These are phyloP conservation scores for Ascochyta rabiei DNA, from an alignment of 2,329 filamentous ascomycete genomes.

Conservation along the genomic window DNA sequence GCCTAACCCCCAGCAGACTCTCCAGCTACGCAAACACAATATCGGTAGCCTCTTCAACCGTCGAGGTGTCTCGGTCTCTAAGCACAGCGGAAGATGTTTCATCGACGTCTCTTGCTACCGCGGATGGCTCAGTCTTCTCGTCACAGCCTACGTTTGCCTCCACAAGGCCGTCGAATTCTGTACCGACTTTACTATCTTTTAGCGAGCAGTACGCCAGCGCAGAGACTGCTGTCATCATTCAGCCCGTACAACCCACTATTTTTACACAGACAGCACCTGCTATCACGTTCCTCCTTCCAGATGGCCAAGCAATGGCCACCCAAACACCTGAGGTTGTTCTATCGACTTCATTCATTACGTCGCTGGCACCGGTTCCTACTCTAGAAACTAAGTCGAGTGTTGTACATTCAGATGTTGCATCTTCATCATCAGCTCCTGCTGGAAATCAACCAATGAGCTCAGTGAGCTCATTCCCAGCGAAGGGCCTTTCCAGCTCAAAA, in stretches of 20 bases:
- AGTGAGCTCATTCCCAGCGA: constrained; percentile 8
- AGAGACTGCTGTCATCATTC: constrained; percentile 42
- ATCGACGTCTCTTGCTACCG: neutral
- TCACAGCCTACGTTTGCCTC: neutral
- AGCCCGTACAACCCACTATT: constrained; percentile 40
- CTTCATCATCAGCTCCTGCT: constrained; percentile 10
- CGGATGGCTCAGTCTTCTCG: neutral
- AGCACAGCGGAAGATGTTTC: neutral
- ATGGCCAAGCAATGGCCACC: constrained; percentile 42
- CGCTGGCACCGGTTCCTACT: constrained; percentile 24
- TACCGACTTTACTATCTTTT: neutral
- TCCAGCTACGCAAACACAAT: constrained; percentile 38
- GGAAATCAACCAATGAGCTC: constrained; percentile 9
- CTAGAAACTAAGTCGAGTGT: constrained; percentile 20
- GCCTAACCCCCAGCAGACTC: constrained; percentile 21
- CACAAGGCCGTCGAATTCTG: neutral
- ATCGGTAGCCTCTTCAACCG: constrained; percentile 9
- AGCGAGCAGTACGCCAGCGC: constrained; percentile 28
- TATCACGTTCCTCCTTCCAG: constrained; percentile 41
- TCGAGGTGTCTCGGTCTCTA: constrained; percentile 2
- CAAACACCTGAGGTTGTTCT: constrained; percentile 35
- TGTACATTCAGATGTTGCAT: constrained; percentile 3
- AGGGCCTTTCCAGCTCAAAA: constrained; percentile 21
- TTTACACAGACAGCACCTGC: constrained; percentile 34
- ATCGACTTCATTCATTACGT: constrained; percentile 40